These are phyloP conservation scores for Globisporangium parvum DNA, from an alignment of 352 stramenopile genomes.

Conservation along the genomic window DNA sequence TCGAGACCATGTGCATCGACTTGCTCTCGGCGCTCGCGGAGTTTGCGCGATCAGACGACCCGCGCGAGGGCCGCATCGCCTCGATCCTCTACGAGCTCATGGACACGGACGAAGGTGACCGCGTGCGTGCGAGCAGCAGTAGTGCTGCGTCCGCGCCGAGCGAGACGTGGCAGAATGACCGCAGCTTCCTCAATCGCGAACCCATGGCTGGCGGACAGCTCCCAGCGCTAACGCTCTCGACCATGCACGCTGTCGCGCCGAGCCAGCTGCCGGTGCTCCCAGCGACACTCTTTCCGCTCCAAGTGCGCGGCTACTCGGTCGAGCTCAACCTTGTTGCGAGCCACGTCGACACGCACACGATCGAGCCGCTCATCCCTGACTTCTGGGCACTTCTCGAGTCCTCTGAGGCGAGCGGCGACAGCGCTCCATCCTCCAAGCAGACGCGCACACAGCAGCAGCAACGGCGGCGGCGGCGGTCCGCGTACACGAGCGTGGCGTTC, in stretches of 20 bases:
- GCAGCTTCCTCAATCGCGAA: constrained; percentile 38
- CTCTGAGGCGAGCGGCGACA: background rate
- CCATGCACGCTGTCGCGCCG: constrained; percentile 17
- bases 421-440: background rate
- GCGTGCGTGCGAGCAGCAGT: background rate
- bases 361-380: constrained; percentile 44
- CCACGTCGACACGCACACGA: constrained; percentile 50
- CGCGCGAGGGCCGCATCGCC: constrained; percentile 43
- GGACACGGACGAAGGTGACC: constrained; percentile 36
- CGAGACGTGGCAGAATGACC: constrained; percentile 44
- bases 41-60: constrained; percentile 48
- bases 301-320: constrained; percentile 37
- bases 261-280: constrained; percentile 19
- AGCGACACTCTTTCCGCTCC: constrained; percentile 29
- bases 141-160: no score
- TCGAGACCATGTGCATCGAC: constrained; percentile 65
- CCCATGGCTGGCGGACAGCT: constrained; percentile 13
- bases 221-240: constrained; percentile 25
- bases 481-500: constrained; percentile 18
- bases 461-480: background rate
- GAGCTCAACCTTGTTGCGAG: constrained; percentile 45
- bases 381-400: constrained; percentile 15
- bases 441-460: no score
- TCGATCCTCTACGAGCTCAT: constrained; percentile 55
- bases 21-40: constrained; percentile 52